phyloP scores from a whole-genome alignment of 1,284 basidiomycete species.

The Rugiboletus extremiorientalis region DNA sequence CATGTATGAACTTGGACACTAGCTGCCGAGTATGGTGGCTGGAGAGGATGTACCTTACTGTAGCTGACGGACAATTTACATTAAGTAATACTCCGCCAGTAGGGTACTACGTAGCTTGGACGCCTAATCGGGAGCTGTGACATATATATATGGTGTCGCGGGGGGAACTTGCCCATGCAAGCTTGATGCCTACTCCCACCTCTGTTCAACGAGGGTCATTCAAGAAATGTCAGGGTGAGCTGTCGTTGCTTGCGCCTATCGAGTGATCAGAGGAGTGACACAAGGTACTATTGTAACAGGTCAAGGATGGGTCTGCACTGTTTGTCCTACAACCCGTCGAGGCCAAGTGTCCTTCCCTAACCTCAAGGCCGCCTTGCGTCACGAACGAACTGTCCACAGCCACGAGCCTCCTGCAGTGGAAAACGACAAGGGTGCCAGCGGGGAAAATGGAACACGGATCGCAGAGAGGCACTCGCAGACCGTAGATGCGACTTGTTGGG shows the following conservation, averaged over 20 bases:
- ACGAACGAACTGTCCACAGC: slow-evolving; percentile 21
- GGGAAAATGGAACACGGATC: neutral
- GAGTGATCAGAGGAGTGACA: slow-evolving; percentile 1
- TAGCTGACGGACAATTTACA: neutral
- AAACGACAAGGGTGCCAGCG: slow-evolving; percentile 14
- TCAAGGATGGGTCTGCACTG: slow-evolving; percentile 25
- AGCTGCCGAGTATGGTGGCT: neutral
- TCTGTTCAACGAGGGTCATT: slow-evolving; percentile 20
- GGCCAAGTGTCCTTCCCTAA: slow-evolving; percentile 16
- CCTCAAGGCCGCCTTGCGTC: slow-evolving; percentile 20
- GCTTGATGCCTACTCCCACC: slow-evolving; percentile 24
- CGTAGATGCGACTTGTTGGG: slow-evolving; percentile 20
- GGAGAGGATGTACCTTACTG: neutral
- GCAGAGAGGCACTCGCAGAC: slow-evolving; percentile 7
- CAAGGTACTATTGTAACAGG: slow-evolving; percentile 6
- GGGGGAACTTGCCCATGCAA: slow-evolving; percentile 8
- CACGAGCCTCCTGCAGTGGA: slow-evolving; percentile 22
- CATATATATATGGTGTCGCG: slow-evolving; percentile 20
- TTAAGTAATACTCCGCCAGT: neutral
- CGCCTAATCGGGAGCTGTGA: slow-evolving; percentile 15
- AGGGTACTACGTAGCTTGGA: neutral
- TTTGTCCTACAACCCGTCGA: slow-evolving; percentile 13
- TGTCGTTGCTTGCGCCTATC: neutral
- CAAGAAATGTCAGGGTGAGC: slow-evolving; percentile 27
- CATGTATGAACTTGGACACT: neutral